A percentile compares a stretch with the other conserved stretches of the same genome.
These are phyloP conservation scores for Geotrichum cucujoidarum DNA, from an alignment of 1,139 yeast species.

Conservation along the genomic window DNA sequence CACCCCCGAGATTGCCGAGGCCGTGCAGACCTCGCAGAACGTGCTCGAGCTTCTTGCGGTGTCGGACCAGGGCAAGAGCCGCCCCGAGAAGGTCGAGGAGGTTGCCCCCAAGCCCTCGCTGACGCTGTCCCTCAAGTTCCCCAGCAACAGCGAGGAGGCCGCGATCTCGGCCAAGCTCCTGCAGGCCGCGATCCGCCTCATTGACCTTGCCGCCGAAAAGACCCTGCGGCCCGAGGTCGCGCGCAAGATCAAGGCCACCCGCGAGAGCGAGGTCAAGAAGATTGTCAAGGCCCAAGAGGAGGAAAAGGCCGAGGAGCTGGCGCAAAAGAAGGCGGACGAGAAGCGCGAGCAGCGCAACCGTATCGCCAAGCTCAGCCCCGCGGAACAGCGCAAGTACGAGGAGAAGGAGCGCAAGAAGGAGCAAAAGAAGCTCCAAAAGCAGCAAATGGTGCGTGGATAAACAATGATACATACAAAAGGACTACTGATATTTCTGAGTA, in stretches of 20 bases:
- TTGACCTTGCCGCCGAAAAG: slow-evolving; percentile 50
- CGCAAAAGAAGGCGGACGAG: slow-evolving; percentile 63
- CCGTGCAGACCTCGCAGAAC: slow-evolving; percentile 48
- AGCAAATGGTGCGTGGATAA: slow-evolving; percentile 35
- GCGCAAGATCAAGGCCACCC: slow-evolving; percentile 66
- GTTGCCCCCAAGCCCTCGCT: slow-evolving; percentile 53
- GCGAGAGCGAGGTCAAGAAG: slow-evolving; percentile 66
- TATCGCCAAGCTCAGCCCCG: slow-evolving; percentile 55
- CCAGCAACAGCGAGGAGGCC: slow-evolving; percentile 45
- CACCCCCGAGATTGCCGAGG: slow-evolving; percentile 48
- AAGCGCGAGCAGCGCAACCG: slow-evolving; percentile 55
- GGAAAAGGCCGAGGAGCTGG: slow-evolving; percentile 60
- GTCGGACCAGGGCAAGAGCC: slow-evolving; percentile 73
- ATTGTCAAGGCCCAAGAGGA: slow-evolving; percentile 56
- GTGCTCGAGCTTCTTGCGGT: slow-evolving; percentile 64
- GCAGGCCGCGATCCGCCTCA: slow-evolving; percentile 48
- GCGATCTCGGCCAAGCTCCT: slow-evolving; percentile 48
- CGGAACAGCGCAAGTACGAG: slow-evolving; percentile 59
- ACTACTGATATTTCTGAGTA: too few species aligned
- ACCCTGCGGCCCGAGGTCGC: slow-evolving; percentile 56
- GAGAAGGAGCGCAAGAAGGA: slow-evolving; percentile 63
- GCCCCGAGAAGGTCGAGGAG: slow-evolving; percentile 52
- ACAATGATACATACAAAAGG: not conserved
- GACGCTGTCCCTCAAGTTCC: slow-evolving; percentile 47
- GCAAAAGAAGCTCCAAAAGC: slow-evolving; percentile 47